Base-by-base conservation (phyloP, 371 early-diverging fungal genomes). In the Actinomucor elegans region DNA sequence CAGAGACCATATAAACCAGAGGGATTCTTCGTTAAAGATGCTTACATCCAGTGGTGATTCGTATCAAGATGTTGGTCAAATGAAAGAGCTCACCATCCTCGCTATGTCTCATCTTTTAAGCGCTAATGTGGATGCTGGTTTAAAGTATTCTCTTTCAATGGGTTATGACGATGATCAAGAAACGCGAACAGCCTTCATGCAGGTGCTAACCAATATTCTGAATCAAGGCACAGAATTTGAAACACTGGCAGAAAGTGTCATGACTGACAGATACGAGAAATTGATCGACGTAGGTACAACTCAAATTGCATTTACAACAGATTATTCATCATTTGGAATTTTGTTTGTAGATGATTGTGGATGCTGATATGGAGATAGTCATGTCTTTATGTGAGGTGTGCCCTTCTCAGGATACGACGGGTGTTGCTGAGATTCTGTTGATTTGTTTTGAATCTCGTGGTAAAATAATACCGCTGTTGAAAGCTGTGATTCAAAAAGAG, bases 141-240 rank as follows among this genome's bases (percentile, higher is more conserved):
- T 96, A 48, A 89, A 91, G 61, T 91, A 89, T 65, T 93, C 94
- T 29, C 71, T 96, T 20, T 85, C 93, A 0, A 90, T 93, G 85
- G 92, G 93, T 18, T 96, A 96, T 55, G 91, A 96, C 57, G 94
- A 94, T 61, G 95, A 96, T 67, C 75, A 85, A 14, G 84, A 87
- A 46, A 92, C 90, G 37, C 80, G 95, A 17, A 87, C 92, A 0
- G 88, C 94, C 7, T 96, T 96, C 49, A 94, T 93, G 79, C 89
- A 93, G 51, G 95, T 96, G 20, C 71, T 96, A 58, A 93, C 95
- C 18, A 92, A 94, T 55, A 87, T 96, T 41, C 69, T 96, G 27
- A 88, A 91, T 49, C 84, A 88, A 61, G 96, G 94, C 4, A 87
- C 92, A 6, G 90, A 92, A 57, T 93, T 92, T 57, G 92, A 88